Percentiles rank a stretch among this genome's conserved stretches.
phyloP scores from a whole-genome alignment of 2,329 filamentous ascomycete species.

The Xylariaceae sp. region DNA sequence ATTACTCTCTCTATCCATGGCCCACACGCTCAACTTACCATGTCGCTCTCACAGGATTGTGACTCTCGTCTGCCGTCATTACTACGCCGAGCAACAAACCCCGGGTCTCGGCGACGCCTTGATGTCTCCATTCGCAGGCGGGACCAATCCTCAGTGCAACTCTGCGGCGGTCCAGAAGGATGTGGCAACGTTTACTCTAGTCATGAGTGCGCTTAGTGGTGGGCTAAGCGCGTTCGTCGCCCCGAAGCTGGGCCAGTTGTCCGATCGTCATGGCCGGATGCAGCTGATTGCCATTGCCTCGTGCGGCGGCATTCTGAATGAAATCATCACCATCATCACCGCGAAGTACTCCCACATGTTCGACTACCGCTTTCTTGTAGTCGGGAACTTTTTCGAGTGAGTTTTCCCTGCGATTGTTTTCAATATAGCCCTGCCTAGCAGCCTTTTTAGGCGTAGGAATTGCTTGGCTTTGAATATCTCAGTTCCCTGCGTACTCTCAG shows the following conservation, averaged over 20 bases:
- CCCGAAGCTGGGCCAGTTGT: conserved; percentile 78
- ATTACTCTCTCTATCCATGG: not conserved
- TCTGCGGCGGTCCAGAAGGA: conserved; percentile 72
- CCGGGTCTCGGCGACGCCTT: conserved; percentile 57
- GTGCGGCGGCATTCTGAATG: conserved; percentile 67
- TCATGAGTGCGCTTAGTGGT: conserved; percentile 69
- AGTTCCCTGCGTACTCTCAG: not conserved
- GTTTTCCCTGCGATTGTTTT: not conserved
- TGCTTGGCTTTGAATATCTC: not conserved
- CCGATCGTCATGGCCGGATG: conserved; percentile 80
- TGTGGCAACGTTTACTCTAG: conserved; percentile 74
- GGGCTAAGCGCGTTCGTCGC: conserved; percentile 74
- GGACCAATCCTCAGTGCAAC: conserved; percentile 73
- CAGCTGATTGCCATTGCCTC: conserved; percentile 69
- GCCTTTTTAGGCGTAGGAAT: not conserved
- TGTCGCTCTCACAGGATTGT: conserved; percentile 52
- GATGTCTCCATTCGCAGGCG: conserved; percentile 61
- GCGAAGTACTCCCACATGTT: conserved; percentile 69
- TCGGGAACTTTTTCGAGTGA: conserved; percentile 68
- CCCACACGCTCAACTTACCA: conserved; percentile 1
- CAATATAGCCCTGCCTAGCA: not conserved
- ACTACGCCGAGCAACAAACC: conserved; percentile 65
- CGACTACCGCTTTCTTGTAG: conserved; percentile 72
- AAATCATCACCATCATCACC: conserved; percentile 73
- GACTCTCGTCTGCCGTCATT: conserved; percentile 75